phyloP scores from a whole-genome alignment of 257 asterid genomes.

The Solanum megistacrolobum region DNA sequence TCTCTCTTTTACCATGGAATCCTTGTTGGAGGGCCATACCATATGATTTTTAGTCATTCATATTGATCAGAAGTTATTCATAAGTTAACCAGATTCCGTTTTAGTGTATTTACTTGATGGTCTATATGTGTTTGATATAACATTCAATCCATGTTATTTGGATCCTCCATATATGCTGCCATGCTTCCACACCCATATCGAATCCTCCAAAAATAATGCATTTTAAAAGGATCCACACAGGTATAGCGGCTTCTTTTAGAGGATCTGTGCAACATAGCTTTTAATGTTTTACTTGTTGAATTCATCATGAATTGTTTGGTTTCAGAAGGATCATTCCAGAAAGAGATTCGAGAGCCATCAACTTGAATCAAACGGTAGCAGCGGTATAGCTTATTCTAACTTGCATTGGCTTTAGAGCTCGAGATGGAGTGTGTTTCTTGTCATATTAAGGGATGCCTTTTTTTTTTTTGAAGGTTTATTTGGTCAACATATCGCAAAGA shows the following conservation, averaged over 20 bases:
- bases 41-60: background rate
- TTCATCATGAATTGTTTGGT: constrained; percentile 14
- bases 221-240: background rate
- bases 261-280: background rate
- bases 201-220: background rate
- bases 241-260: background rate
- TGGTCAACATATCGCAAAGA: constrained; percentile 66
- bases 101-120: background rate
- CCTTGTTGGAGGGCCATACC: background rate
- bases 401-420: constrained; percentile 4
- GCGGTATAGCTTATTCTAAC: constrained; percentile 35
- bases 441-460: constrained; percentile 11
- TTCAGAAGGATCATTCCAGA: constrained; percentile 58
- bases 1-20: background rate
- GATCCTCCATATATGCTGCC: background rate
- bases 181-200: background rate
- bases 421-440: background rate
- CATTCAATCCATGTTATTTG: background rate
- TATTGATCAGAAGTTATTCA: background rate
- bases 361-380: constrained; percentile 55
- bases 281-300: background rate
- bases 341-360: constrained; percentile 66
- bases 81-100: background rate
- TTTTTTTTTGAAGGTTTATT: constrained; percentile 49
- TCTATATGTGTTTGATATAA: background rate